A percentile compares a stretch with the other conserved stretches of the same genome.
Evolutionary conservation across 805 yeast species (phyloP).

Genomic region (Torulaspora gathmanii): DNA sequence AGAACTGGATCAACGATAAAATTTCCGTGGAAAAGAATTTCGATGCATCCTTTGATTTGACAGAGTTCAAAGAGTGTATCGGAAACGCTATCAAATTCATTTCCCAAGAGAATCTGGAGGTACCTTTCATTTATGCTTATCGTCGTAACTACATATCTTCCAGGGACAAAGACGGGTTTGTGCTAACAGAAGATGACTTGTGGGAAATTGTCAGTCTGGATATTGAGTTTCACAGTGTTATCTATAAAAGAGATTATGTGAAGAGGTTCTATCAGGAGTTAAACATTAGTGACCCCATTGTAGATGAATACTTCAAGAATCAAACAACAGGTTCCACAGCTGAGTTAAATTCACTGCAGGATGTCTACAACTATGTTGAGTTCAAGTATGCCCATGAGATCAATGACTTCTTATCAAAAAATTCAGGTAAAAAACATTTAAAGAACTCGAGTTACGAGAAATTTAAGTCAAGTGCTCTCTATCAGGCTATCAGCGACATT

Average conservation of each 20-base stretch:
- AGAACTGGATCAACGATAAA: conserved; percentile 72
- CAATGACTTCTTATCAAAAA: conserved; percentile 34
- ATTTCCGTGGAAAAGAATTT: conserved; percentile 54
- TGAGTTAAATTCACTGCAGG: conserved; percentile 62
- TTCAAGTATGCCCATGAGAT: conserved; percentile 54
- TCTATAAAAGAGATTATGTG: conserved; percentile 66
- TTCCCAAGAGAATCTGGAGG: conserved; percentile 75
- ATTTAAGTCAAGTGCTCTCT: conserved; percentile 58
- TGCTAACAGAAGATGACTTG: conserved; percentile 72
- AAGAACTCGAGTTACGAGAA: conserved; percentile 62
- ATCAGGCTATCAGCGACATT: conserved; percentile 59
- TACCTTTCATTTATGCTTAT: conserved; percentile 92
- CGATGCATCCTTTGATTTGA: conserved; percentile 35
- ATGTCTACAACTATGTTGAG: conserved; percentile 74
- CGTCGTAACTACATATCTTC: conserved; percentile 76
- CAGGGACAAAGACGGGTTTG: conserved; percentile 41
- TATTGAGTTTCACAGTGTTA: conserved; percentile 78
- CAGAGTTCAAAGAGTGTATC: conserved; percentile 65
- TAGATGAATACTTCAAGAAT: conserved; percentile 49
- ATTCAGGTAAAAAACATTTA: conserved; percentile 48
- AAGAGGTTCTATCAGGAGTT: conserved; percentile 52
- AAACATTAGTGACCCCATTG: conserved; percentile 52
- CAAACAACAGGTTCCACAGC: conserved; percentile 55
- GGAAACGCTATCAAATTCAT: conserved; percentile 66
- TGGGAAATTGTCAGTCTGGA: conserved; percentile 89